These are phyloP conservation scores for Corylus avellana DNA, from an alignment of 306 rosid species.

Conservation along the genomic window DNA sequence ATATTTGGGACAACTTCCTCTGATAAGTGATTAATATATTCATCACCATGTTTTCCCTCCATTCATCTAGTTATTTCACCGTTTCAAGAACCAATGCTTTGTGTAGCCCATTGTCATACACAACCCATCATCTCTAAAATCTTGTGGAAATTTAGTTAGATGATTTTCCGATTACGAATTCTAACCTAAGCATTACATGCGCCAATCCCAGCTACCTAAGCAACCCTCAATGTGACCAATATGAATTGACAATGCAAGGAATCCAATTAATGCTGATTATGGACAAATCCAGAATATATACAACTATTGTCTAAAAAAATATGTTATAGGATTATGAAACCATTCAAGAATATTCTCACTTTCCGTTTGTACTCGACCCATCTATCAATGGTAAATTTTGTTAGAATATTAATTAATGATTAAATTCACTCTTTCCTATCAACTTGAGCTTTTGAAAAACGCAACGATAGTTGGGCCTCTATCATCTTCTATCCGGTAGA, in stretches of 20 bases:
- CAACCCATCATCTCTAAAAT: not conserved
- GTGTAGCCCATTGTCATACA: not conserved
- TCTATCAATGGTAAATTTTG: not conserved
- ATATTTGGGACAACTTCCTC: not conserved
- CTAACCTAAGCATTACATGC: not conserved
- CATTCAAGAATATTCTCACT: not conserved
- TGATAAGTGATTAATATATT: not conserved
- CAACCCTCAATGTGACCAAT: not conserved
- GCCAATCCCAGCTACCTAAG: not conserved
- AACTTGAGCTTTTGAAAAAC: too few species aligned
- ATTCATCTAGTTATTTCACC: not conserved
- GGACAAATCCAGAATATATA: not conserved
- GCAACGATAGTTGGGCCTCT: too few species aligned
- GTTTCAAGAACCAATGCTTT: not conserved
- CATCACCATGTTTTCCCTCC: not conserved
- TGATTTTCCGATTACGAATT: not conserved
- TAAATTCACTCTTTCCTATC: too few species aligned
- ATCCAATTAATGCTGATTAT: not conserved
- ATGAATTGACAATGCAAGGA: not conserved
- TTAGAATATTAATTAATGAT: too few species aligned
- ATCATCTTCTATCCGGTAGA: too few species aligned
- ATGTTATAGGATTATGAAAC: not conserved
- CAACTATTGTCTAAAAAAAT: not conserved
- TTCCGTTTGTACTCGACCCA: not conserved
- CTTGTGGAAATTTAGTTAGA: not conserved